Percentiles rank a stretch among this genome's conserved stretches.
These are phyloP conservation scores for Dothistroma septosporum DNA, from an alignment of 2,329 filamentous ascomycete genomes.

Conservation along the genomic window DNA sequence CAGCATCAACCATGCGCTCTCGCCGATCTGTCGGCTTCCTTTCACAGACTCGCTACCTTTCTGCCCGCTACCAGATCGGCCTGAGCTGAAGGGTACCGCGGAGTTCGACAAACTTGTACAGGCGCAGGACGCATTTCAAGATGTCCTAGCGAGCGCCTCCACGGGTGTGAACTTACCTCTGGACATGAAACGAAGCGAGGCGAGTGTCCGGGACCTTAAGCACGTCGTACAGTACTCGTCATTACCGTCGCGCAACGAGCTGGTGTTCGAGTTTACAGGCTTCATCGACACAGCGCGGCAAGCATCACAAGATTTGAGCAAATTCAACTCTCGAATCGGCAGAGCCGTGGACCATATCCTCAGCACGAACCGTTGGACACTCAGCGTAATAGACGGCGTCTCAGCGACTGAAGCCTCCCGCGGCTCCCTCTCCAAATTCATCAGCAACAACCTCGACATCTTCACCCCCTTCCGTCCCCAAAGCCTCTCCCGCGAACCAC, in stretches of 20 bases:
- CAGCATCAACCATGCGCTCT: constrained; percentile 59
- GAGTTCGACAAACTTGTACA: constrained; percentile 73
- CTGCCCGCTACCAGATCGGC: constrained; percentile 41
- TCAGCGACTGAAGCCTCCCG: constrained; percentile 39
- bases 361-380: constrained; percentile 70
- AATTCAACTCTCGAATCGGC: constrained; percentile 73
- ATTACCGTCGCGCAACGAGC: constrained; percentile 63
- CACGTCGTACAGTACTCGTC: constrained; percentile 67
- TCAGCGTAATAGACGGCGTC: constrained; percentile 63
- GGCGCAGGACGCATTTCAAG: constrained; percentile 71
- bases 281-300: constrained; percentile 67
- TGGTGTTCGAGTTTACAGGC: constrained; percentile 69
- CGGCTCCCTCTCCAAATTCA: constrained; percentile 41
- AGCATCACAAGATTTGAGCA: constrained; percentile 63
- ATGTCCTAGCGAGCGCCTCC: constrained; percentile 64
- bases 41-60: constrained; percentile 62
- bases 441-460: constrained; percentile 43
- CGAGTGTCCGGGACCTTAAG: constrained; percentile 68
- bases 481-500: constrained; percentile 56
- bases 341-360: constrained; percentile 70
- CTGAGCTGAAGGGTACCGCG: constrained; percentile 37
- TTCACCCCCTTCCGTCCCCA: constrained; percentile 59
- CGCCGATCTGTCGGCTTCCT: constrained; percentile 67
- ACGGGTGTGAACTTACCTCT: constrained; percentile 65
- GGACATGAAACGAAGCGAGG: constrained; percentile 74